Conservation (phyloP, 2,329 filamentous ascomycete species). For the Aspergillus unguis region DNA sequence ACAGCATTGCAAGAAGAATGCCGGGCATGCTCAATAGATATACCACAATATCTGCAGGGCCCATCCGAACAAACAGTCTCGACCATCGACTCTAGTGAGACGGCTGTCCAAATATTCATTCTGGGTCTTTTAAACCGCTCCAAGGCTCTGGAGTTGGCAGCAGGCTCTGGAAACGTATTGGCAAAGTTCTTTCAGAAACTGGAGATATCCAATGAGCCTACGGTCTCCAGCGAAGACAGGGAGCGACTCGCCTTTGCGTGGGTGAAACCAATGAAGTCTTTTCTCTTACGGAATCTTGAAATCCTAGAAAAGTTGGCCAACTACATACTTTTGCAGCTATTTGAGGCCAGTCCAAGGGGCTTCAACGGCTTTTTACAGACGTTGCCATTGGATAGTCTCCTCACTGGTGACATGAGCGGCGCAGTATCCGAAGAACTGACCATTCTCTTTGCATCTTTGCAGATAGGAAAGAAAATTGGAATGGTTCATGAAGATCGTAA, state of each 20-base stretch:
- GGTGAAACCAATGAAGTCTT: constrained; percentile 36
- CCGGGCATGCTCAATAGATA: constrained; percentile 27
- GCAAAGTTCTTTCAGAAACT: constrained; percentile 30
- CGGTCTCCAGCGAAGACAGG: constrained; percentile 6
- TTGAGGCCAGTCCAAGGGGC: constrained; percentile 30
- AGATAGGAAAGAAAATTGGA: constrained; percentile 67
- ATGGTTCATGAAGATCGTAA: constrained; percentile 66
- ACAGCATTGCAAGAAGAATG: constrained; percentile 33
- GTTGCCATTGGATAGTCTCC: constrained; percentile 52
- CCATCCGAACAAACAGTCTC: constrained; percentile 14
- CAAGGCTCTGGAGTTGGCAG: constrained; percentile 28
- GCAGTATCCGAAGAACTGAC: constrained; percentile 54
- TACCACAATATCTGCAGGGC: constrained; percentile 17
- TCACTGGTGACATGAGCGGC: constrained; percentile 45
- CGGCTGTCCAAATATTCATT: constrained; percentile 31
- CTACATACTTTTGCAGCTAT: constrained; percentile 36
- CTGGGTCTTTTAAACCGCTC: constrained; percentile 32
- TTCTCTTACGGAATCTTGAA: constrained; percentile 36
- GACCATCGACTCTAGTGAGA: constrained; percentile 8
- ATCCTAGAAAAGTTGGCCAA: constrained; percentile 35
- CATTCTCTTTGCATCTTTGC: constrained; percentile 64
- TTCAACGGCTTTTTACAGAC: constrained; percentile 53
- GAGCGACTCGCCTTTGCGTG: constrained; percentile 28
- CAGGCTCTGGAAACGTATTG: constrained; percentile 28
- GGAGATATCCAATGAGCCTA: constrained; percentile 13